phyloP scores from a whole-genome alignment of 2,329 filamentous ascomycete species.

The Aspergillus clavatus region DNA sequence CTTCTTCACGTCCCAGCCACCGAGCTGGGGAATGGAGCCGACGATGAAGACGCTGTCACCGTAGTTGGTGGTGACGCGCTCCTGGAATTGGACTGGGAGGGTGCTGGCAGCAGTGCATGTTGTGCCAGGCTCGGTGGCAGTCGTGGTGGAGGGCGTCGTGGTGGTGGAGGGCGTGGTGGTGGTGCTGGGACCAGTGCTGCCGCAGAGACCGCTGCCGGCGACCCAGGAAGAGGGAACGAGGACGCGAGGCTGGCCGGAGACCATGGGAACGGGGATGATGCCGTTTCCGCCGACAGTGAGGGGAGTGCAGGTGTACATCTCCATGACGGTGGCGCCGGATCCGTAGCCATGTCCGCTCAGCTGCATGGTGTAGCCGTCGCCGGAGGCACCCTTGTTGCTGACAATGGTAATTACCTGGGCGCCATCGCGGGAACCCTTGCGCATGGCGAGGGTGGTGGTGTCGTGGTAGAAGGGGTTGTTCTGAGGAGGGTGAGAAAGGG shows the following conservation, averaged over 20 bases:
- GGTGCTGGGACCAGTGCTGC: slow-evolving; percentile 1
- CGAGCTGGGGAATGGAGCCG: slow-evolving; percentile 56
- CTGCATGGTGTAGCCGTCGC: slow-evolving; percentile 19
- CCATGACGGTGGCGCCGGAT: slow-evolving; percentile 21
- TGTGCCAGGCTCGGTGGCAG: slow-evolving; percentile 5
- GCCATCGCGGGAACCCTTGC: slow-evolving; percentile 35
- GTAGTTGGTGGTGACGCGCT: slow-evolving; percentile 51
- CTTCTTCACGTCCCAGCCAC: slow-evolving; percentile 55
- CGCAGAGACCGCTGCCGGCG: slow-evolving; percentile 10
- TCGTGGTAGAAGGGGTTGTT: slow-evolving; percentile 42
- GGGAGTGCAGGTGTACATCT: slow-evolving; percentile 37
- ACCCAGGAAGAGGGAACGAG: slow-evolving; percentile 16
- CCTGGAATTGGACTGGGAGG: slow-evolving; percentile 61
- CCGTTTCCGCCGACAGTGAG: slow-evolving; percentile 43
- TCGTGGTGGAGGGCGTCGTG: slow-evolving; percentile 6
- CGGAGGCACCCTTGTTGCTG: slow-evolving; percentile 34
- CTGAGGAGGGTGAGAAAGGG: slow-evolving; percentile 8
- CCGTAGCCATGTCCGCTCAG: slow-evolving; percentile 20
- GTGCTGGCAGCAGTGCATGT: slow-evolving; percentile 29
- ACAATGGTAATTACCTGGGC: slow-evolving; percentile 38
- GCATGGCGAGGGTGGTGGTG: slow-evolving; percentile 39
- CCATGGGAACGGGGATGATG: slow-evolving; percentile 42
- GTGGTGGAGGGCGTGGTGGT: slow-evolving; percentile 2
- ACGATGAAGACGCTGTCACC: slow-evolving; percentile 64
- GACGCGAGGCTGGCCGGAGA: slow-evolving; percentile 40